Base-by-base conservation (phyloP, 192 early-diverging fungal species). In the Gaertneriomyces sp. region DNA sequence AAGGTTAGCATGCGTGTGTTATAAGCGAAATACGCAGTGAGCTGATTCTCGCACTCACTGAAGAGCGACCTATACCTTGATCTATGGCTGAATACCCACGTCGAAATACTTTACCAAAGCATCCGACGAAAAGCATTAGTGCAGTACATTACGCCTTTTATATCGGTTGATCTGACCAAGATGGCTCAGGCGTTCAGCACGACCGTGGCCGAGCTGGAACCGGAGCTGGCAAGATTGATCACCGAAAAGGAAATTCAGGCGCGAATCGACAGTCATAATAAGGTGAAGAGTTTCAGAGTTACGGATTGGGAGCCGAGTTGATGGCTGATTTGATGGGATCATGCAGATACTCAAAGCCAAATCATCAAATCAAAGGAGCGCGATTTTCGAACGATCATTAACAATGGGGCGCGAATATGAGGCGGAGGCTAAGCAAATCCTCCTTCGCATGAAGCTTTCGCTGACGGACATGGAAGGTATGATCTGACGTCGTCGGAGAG, bases 221-320 rank as follows among this genome's bases (percentile, higher is more conserved):
- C 63, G 7, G 88, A 93, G 68, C 62, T 93, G 39, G 86, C 82
- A 1, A 68, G 55, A 6, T 67, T 94, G 42, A 93, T 94, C 60
- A 76, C 75, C n/a, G 81, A 84, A 38, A 86, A 87, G 45, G 68
- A 86, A 39, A 87, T 94, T 49, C 68, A 86, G 53, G 91, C 88
- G 14, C 65, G 91, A 45, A 92, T 94, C 60, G 93, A 94, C 70
- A 90, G 86, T 63, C 89, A 93, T 70, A 86, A 89, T 73, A 94
- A 94, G 85, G 89, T 91, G 46, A 56, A 3, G 12, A 17, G 49
- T 51, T 6, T 17, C n/a, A 51, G 20, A 5, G 6, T 51, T 51
- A 20, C 20, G 6, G n/a, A 51, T 20, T 51, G 49, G 6, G 20
- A 4, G 49, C 49, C 20, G 16, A 0, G 53, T n/a, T 67, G n/a